phyloP scores from a whole-genome alignment of 495 filamentous ascomycete genomes.

The Neurospora sp. region DNA sequence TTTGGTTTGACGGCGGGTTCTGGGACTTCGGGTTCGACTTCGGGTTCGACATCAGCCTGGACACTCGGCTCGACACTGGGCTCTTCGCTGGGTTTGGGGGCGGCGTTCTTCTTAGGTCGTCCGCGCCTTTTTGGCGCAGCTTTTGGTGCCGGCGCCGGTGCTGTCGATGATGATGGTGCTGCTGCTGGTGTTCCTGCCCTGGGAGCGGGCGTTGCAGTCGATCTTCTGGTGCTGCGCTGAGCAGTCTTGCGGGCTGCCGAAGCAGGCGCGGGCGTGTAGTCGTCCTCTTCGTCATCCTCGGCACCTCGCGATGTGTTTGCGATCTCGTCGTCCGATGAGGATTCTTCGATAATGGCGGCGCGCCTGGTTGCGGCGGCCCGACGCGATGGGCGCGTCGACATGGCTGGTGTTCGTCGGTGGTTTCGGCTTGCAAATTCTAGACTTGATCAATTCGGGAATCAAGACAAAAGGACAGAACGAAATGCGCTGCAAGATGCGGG shows the following conservation, averaged over 20 bases:
- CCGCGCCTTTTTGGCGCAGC: constrained; percentile 27
- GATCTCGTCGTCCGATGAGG: constrained; percentile 60
- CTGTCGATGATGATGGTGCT: constrained; percentile 1
- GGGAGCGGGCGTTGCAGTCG: constrained; percentile 36
- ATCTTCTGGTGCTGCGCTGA: constrained; percentile 36
- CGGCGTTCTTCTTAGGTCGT: constrained; percentile 1
- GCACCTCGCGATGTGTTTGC: constrained; percentile 47
- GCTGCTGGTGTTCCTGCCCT: constrained; percentile 19
- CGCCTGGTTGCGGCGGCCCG: constrained; percentile 55
- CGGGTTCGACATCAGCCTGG: background rate
- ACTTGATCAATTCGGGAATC: background rate
- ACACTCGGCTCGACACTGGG: constrained; percentile 23
- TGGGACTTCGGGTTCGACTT: background rate
- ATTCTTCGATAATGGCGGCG: constrained; percentile 54
- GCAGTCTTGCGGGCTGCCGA: constrained; percentile 13
- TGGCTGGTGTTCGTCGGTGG: constrained; percentile 14
- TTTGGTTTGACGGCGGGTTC: background rate
- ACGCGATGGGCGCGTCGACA: constrained; percentile 65
- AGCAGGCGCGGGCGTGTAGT: constrained; percentile 65
- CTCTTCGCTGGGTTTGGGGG: constrained; percentile 35
- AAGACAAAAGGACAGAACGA: background rate
- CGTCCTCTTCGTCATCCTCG: constrained; percentile 57
- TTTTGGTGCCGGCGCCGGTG: constrained; percentile 17
- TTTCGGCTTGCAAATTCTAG: constrained; percentile 1
- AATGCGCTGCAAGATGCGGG: background rate